phyloP scores from a whole-genome alignment of 2,329 filamentous ascomycete species.

The Phyllosticta paracitricarpa region DNA sequence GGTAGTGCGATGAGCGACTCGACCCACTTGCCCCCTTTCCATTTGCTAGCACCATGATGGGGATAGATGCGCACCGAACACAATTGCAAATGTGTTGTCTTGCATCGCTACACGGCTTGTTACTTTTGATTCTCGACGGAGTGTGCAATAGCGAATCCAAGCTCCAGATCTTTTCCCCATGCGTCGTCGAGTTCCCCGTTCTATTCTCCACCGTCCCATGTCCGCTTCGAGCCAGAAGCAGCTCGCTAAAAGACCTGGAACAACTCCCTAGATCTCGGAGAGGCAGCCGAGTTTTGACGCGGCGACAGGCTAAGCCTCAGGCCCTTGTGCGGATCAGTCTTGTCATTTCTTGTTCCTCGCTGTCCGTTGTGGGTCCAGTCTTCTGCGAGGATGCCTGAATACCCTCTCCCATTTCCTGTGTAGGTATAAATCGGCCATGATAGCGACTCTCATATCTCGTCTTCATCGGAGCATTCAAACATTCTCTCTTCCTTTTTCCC shows the following conservation, averaged over 20 bases:
- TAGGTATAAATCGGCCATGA: background rate
- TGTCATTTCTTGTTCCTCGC: constrained; percentile 5
- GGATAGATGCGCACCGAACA: background rate
- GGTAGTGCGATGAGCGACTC: background rate
- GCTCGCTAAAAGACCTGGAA: background rate
- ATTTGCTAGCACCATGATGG: background rate
- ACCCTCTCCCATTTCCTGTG: background rate
- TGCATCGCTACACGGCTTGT: background rate
- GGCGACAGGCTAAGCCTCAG: background rate
- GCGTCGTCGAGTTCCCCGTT: background rate
- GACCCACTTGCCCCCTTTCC: background rate
- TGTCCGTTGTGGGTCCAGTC: background rate
- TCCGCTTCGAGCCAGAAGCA: background rate
- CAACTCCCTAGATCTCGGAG: background rate
- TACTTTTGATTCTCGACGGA: background rate
- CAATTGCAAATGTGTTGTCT: background rate
- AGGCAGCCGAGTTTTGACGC: background rate
- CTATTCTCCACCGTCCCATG: background rate
- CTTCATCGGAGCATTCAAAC: constrained; percentile 3
- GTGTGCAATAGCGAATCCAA: background rate
- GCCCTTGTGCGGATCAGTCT: background rate
- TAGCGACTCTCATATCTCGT: background rate
- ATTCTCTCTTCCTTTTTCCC: background rate
- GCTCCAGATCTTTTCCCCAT: background rate
- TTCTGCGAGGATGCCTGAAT: background rate